phyloP scores from a whole-genome alignment of 257 asterid genomes.

The Plectranthus barbatus region DNA sequence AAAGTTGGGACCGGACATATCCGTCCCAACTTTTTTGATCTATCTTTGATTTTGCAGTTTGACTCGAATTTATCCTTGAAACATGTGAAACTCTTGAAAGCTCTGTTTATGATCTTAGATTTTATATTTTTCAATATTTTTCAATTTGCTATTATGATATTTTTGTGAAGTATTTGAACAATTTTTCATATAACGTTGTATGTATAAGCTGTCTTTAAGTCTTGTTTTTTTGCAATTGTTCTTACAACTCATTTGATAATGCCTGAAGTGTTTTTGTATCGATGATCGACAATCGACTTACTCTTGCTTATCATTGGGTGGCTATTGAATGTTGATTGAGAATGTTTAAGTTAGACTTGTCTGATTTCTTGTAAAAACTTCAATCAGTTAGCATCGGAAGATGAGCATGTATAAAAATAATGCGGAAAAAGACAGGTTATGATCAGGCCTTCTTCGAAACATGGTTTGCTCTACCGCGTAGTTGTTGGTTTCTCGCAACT shows the following conservation, averaged over 20 bases:
- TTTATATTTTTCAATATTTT: not conserved
- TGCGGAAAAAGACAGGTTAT: not conserved
- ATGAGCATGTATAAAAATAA: not conserved
- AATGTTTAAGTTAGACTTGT: not conserved
- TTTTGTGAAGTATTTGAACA: not conserved
- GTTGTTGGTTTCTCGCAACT: not conserved
- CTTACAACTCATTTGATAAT: not conserved
- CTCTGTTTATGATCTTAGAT: too few species aligned
- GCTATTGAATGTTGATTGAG: not conserved
- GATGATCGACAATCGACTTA: not conserved
- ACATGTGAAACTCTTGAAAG: too few species aligned
- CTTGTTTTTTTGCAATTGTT: not conserved
- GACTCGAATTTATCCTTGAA: too few species aligned
- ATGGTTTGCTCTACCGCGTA: not conserved
- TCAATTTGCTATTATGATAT: not conserved
- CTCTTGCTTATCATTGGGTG: not conserved
- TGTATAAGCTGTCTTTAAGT: not conserved
- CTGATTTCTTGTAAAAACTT: not conserved
- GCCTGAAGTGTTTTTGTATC: not conserved
- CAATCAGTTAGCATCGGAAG: not conserved
- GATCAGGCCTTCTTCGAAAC: slow-evolving; percentile 35
- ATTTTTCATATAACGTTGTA: not conserved
- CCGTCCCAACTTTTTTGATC: too few species aligned
- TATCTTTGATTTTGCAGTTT: too few species aligned
- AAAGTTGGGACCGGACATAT: too few species aligned